Evolutionary conservation across 2,329 filamentous ascomycete species (phyloP).

Genomic region (Claviceps sp.): DNA sequence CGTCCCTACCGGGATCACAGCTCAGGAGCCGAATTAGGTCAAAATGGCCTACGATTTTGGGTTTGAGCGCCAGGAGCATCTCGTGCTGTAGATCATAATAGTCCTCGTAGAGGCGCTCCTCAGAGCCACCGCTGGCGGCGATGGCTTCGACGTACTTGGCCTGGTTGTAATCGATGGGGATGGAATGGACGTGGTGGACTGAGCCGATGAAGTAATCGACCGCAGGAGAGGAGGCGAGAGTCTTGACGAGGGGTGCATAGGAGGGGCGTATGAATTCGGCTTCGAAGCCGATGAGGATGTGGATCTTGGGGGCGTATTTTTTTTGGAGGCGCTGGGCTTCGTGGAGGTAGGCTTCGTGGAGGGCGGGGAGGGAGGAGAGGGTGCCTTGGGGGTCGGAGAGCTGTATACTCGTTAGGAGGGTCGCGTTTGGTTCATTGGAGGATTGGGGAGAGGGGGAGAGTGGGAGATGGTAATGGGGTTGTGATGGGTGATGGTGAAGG

Average conservation of each 20-base stretch:
- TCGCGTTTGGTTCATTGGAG: background rate
- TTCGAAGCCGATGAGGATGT: conserved; percentile 82
- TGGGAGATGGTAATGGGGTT: too few relatives aligned
- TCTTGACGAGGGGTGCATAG: conserved; percentile 42
- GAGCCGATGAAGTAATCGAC: conserved; percentile 90
- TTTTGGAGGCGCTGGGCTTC: conserved; percentile 63
- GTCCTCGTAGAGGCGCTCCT: conserved; percentile 61
- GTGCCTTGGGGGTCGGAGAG: conserved; percentile 34
- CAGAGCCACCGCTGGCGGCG: conserved; percentile 30
- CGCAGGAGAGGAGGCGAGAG: conserved; percentile 44
- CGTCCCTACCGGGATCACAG: conserved; percentile 48
- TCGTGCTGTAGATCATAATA: conserved; percentile 82
- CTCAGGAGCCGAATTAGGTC: conserved; percentile 79
- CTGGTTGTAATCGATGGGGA: conserved; percentile 80
- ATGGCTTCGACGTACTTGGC: conserved; percentile 44
- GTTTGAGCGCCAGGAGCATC: conserved; percentile 62
- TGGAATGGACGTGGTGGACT: conserved; percentile 73
- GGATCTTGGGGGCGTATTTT: conserved; percentile 57
- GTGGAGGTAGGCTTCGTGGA: conserved; percentile 58
- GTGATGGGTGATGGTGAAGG: too few relatives aligned
- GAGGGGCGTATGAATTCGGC: conserved; percentile 76
- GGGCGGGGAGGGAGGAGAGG: conserved; percentile 34
- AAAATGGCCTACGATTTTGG: conserved; percentile 82
- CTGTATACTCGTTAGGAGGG: conserved; percentile 15
- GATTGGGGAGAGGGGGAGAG: background rate